Evolutionary conservation across 129 eudicot species (phyloP), one percentile per base, ranked within the genome.

Genomic region (Saussurea involucrata): DNA sequence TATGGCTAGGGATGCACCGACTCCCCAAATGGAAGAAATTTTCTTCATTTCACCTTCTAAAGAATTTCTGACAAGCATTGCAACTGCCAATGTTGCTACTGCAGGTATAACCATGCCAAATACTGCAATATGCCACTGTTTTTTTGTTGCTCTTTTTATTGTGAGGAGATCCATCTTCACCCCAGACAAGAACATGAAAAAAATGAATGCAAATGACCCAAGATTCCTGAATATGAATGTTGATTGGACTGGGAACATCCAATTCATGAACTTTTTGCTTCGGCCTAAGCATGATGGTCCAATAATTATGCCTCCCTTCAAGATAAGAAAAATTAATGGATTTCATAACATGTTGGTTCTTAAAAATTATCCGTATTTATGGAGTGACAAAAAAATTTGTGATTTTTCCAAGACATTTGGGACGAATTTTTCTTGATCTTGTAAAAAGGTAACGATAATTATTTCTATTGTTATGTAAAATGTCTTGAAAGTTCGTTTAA

Each of bases 301-400:
- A 6, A 95, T 61, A 44, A 95, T 82, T 61, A 92, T 83, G n/a
- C 98, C 98, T 3, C 95, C 99, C 99, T 95, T 64, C 34, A 86
- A 53, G 18, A 72, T 27, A 78, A 68, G 73, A 73, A 36, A 10
- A 40, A n/a, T n/a, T 8, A 1, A 9, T 9, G 15, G 4, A 40
- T 40, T 40, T 10, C 49, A 40, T 40, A 40, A 40, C 49, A 40
- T 40, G 10, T 40, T 40, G 49, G 15, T 40, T 40, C 49, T 9
- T 9, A 40, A 40, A 40, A 10, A 40, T 40, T 15, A 40, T 10
- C 49, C 15, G 9, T 40, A 9, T 9, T 40, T 3, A 40, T 40
- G 49, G 49, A 40, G 12, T 40, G 15, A 40, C 15, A 9, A 0
- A 40, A 40, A 40, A 40, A 10, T 15, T 40, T 40, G 0, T 4